Evolutionary conservation across 345 rosid species (phyloP).

Genomic region (Luvunga scandens): DNA sequence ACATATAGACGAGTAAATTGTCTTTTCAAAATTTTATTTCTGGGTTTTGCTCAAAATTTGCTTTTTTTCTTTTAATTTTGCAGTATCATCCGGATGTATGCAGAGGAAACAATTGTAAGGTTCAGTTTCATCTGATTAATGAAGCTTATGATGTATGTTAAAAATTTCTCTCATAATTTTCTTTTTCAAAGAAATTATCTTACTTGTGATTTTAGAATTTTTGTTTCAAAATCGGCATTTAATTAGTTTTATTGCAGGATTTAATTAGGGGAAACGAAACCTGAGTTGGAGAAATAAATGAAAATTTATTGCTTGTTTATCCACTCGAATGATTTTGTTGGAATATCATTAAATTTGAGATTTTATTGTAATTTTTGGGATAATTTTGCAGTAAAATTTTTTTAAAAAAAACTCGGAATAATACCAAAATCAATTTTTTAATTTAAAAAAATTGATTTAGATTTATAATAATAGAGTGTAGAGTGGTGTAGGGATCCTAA

Average conservation of each 20-base stretch:
- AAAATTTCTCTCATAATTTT: not conserved
- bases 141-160: constrained; percentile 90
- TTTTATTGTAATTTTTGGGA: not conserved
- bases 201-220: too few species aligned
- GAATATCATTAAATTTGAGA: not conserved
- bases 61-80: not conserved
- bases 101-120: constrained; percentile 77
- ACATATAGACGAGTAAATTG: too few species aligned
- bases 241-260: not conserved
- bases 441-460: too few species aligned
- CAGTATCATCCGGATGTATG: constrained; percentile 99
- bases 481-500: too few species aligned
- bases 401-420: too few species aligned
- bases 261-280: not conserved
- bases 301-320: not conserved
- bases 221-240: not conserved
- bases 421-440: too few species aligned
- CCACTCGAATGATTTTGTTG: not conserved
- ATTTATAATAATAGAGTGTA: too few species aligned
- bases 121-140: constrained; percentile 67
- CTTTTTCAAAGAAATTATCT: not conserved
- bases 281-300: not conserved
- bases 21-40: too few species aligned
- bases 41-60: not conserved
- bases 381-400: too few species aligned